A percentile compares a stretch with the other conserved stretches of the same genome.
These are phyloP conservation scores for Umbellularia californica DNA, from an alignment of 164 flowering plant species.

Conservation along the genomic window DNA sequence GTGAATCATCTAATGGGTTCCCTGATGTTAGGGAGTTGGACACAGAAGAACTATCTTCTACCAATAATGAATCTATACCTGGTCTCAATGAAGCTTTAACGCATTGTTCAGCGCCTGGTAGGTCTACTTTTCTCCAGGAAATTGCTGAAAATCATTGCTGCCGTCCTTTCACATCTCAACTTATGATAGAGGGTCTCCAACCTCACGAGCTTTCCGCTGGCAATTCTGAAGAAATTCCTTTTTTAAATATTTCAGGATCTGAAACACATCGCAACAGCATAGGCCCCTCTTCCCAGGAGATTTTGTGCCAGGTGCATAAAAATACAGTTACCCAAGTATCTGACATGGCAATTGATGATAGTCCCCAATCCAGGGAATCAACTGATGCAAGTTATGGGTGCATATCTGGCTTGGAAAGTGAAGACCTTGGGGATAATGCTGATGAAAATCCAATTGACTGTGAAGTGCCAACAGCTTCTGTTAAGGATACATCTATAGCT, in stretches of 20 bases:
- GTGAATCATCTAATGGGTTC: background rate
- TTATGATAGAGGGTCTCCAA: background rate
- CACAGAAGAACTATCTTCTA: background rate
- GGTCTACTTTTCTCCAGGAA: background rate
- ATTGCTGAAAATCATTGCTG: background rate
- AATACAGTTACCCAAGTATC: slow-evolving; percentile 10
- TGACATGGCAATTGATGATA: background rate
- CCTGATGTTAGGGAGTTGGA: background rate
- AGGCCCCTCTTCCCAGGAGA: slow-evolving; percentile 7
- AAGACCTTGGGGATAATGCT: background rate
- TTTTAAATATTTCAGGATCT: slow-evolving; percentile 3
- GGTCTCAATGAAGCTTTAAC: slow-evolving; percentile 9
- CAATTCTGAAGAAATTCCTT: slow-evolving; percentile 7
- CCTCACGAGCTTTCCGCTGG: background rate
- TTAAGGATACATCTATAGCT: background rate
- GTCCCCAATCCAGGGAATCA: slow-evolving; percentile 7
- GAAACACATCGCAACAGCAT: slow-evolving; percentile 7
- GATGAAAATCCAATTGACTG: background rate
- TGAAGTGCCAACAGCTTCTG: background rate
- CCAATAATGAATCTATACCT: background rate
- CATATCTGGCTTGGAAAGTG: background rate
- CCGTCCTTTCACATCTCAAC: slow-evolving; percentile 10
- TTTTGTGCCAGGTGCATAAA: slow-evolving; percentile 10
- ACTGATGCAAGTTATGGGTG: slow-evolving; percentile 2
- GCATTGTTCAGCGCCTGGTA: background rate